Evolutionary conservation across 352 stramenopile genomes (phyloP).

Genomic region (Phytopythium delawarense): DNA sequence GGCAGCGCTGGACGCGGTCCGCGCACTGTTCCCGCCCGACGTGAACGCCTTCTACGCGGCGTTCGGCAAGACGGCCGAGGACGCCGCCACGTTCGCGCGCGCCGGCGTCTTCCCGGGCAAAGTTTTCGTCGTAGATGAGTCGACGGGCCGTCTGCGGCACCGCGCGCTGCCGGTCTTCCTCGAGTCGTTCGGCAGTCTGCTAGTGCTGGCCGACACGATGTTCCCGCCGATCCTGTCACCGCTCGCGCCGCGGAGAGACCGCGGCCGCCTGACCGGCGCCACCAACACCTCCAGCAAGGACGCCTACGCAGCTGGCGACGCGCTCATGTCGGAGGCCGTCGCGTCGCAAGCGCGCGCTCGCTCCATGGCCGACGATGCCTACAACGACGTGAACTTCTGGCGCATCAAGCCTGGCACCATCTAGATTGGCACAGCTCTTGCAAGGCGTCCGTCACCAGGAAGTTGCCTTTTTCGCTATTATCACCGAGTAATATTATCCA

Average conservation of each 20-base stretch:
- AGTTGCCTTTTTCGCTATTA: constrained; percentile 2
- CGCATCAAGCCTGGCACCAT: constrained; percentile 47
- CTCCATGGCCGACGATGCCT: constrained; percentile 70
- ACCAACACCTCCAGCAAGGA: neutral
- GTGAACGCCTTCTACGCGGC: constrained; percentile 83
- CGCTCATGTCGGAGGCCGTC: constrained; percentile 49
- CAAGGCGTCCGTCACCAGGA: neutral
- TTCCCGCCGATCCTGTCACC: constrained; percentile 67
- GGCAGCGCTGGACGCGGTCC: constrained; percentile 53
- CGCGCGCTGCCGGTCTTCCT: constrained; percentile 56
- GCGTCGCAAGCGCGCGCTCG: constrained; percentile 42
- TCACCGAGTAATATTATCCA: neutral
- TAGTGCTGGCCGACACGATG: constrained; percentile 62
- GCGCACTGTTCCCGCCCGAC: constrained; percentile 63
- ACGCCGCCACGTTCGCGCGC: constrained; percentile 59
- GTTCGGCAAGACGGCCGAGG: constrained; percentile 59
- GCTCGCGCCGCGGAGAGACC: constrained; percentile 12
- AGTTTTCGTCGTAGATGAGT: constrained; percentile 63
- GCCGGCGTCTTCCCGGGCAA: constrained; percentile 76
- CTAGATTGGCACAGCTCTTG: neutral
- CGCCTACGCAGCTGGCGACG: constrained; percentile 11
- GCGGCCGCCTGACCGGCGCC: neutral
- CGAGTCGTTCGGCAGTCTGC: constrained; percentile 62
- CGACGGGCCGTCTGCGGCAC: constrained; percentile 51
- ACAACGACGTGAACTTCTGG: constrained; percentile 88